phyloP scores from a whole-genome alignment of 2,329 filamentous ascomycete species.

The Hymenoscyphus occultus region DNA sequence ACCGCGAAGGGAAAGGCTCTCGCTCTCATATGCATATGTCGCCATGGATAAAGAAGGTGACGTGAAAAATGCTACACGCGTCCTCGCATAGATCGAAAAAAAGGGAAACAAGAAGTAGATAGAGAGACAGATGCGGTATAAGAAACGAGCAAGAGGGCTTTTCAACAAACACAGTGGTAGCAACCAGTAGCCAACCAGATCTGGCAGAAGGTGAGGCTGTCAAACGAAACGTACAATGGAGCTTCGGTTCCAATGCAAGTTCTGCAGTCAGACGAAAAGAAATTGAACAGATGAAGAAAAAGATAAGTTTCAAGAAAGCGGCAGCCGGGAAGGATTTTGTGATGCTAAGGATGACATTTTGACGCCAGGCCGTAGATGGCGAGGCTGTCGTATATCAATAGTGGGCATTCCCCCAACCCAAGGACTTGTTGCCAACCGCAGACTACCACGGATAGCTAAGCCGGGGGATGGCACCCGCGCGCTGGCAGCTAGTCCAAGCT shows the following conservation, averaged over 20 bases:
- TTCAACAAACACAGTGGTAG: constrained; percentile 1
- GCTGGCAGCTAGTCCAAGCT: constrained; percentile 2
- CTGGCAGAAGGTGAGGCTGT: constrained; percentile 21
- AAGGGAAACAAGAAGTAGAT: constrained; percentile 15
- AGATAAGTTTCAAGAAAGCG: constrained; percentile 1
- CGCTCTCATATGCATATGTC: constrained; percentile 19
- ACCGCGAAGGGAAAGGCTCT: constrained; percentile 18
- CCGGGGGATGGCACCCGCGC: neutral
- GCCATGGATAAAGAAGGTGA: constrained; percentile 24
- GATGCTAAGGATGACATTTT: constrained; percentile 1
- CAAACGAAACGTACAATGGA: constrained; percentile 13
- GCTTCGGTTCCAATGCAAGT: neutral
- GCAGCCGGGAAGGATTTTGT: neutral
- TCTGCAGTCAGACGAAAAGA: neutral
- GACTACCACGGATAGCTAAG: neutral
- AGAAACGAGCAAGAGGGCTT: neutral
- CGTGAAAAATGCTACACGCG: constrained; percentile 15
- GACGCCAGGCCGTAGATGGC: neutral
- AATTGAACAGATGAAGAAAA: neutral
- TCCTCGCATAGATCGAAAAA: constrained; percentile 12
- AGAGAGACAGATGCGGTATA: neutral
- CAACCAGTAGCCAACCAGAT: neutral
- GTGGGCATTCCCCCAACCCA: neutral
- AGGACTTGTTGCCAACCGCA: neutral
- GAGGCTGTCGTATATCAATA: constrained; percentile 10